Evolutionary conservation across 2,329 filamentous ascomycete genomes (phyloP), one percentile per base, ranked within the genome.

Genomic region (Ceratocystis ficicola): DNA sequence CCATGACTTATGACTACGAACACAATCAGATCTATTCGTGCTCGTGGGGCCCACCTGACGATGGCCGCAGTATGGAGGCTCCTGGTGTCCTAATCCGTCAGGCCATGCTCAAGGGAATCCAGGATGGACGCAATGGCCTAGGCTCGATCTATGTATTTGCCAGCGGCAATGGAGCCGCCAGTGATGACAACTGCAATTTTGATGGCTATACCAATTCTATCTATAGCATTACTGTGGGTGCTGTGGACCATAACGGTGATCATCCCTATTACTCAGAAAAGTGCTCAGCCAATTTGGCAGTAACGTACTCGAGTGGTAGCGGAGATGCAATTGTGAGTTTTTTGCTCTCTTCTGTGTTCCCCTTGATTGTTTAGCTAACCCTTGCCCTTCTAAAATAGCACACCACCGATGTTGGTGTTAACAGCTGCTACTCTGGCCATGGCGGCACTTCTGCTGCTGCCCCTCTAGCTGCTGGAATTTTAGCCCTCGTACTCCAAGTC

Each of bases 161-260:
- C 55, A 92, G 93, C 70, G 94, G 94, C 67, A 99, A 99, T 73
- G 94, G 94, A 67, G 95, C 93, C 8, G 79, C 81, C 2, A 84
- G 80, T 69, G 92, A 89, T 60, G 94, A 99, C 75, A 97, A 99
- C 76, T 99, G 94, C 81, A 99, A 99, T 75, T 99, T 99, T 74
- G 94, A 99, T 73, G 94, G 94, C 48, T 99, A 99, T 76, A 99
- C 94, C 68, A 99, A 99, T 79, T 96, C 92, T 73, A 99, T 99
- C 71, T 99, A 97, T 80, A 96, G 91, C 74, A 94, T 99, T 71
- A 96, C 92, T 0, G 91, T 99, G 20, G 94, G 94, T 46, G 93
- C 93, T 44, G 87, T 99, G 69, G 92, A 96, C 74, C 83, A 90
- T 67, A 85, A 88, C 70, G 92, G 93, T 48, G 76, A 83, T n/a